These are phyloP conservation scores for Septoria petroselini DNA, from an alignment of 2,329 filamentous ascomycete species.

Conservation along the genomic window DNA sequence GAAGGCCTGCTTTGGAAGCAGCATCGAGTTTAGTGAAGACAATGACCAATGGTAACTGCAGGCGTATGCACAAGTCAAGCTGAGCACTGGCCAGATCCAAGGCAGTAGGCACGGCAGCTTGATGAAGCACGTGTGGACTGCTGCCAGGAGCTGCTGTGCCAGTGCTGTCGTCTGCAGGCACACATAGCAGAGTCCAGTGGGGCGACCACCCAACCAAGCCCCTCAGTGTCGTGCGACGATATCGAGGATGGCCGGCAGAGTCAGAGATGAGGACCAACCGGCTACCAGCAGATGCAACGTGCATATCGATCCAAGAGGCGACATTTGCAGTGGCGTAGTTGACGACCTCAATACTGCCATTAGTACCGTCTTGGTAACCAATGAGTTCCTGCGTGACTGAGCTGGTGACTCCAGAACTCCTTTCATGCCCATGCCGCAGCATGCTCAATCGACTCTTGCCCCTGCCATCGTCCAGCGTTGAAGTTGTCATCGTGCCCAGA, in stretches of 20 bases:
- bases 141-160: constrained; percentile 41
- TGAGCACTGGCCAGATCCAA: constrained; percentile 75
- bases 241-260: constrained; percentile 86
- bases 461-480: constrained; percentile 83
- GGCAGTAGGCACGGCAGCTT: constrained; percentile 52
- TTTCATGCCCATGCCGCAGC: constrained; percentile 89
- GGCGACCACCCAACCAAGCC: constrained; percentile 94
- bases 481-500: constrained; percentile 82
- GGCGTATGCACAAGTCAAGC: constrained; percentile 77
- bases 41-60: constrained; percentile 73
- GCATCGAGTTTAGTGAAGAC: constrained; percentile 89
- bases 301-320: constrained; percentile 91
- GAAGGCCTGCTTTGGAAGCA: constrained; percentile 69
- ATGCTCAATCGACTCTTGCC: constrained; percentile 86
- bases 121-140: constrained; percentile 52
- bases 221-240: constrained; percentile 80
- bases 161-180: constrained; percentile 73
- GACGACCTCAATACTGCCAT: constrained; percentile 52
- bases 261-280: constrained; percentile 86
- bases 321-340: constrained; percentile 87
- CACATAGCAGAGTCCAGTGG: constrained; percentile 86
- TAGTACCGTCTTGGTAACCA: constrained; percentile 60
- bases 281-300: constrained; percentile 69
- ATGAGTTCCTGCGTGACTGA: constrained; percentile 92
- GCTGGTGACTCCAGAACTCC: constrained; percentile 86